Evolutionary conservation across 139 green algal genomes (phyloP).

Genomic region (Monoraphidium neglectum): DNA sequence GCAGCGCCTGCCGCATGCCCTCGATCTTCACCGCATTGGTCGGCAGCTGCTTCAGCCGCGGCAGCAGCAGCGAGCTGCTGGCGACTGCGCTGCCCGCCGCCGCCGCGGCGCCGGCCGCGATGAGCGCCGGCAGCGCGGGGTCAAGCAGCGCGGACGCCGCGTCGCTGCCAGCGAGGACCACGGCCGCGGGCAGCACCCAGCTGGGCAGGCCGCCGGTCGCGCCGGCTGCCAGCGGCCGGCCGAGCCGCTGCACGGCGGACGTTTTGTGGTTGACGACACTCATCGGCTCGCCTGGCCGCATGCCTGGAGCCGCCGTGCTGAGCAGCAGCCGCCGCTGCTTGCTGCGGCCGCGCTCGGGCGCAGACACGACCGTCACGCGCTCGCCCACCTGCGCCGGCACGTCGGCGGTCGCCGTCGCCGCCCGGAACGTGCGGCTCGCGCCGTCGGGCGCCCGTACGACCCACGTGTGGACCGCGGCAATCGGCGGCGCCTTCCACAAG

Average conservation of each 20-base stretch:
- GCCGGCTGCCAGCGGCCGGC: slow-evolving; percentile 55
- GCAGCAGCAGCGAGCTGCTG: slow-evolving; percentile 68
- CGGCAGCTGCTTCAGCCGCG: slow-evolving; percentile 82
- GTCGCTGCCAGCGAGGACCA: slow-evolving; percentile 74
- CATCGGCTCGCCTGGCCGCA: slow-evolving; percentile 79
- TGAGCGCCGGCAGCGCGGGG: slow-evolving; percentile 70
- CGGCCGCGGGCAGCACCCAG: slow-evolving; percentile 72
- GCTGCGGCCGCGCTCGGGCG: slow-evolving; percentile 41
- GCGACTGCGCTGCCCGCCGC: slow-evolving; percentile 40
- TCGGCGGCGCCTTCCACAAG: slow-evolving; percentile 37
- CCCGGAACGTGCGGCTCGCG: slow-evolving; percentile 75
- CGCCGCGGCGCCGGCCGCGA: slow-evolving; percentile 38
- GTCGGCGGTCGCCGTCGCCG: slow-evolving; percentile 73
- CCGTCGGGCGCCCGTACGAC: slow-evolving; percentile 71
- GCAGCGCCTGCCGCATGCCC: slow-evolving; percentile 75
- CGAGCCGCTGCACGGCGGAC: slow-evolving; percentile 43
- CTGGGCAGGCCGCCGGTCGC: slow-evolving; percentile 45
- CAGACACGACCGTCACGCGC: slow-evolving; percentile 78
- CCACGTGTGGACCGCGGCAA: slow-evolving; percentile 80
- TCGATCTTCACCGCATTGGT: slow-evolving; percentile 49
- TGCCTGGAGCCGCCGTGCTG: slow-evolving; percentile 61
- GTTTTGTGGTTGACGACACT: slow-evolving; percentile 80
- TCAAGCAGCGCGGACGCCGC: slow-evolving; percentile 79
- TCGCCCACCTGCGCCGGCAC: slow-evolving; percentile 79
- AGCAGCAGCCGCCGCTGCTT: slow-evolving; percentile 48